Percentiles rank a stretch among this genome's conserved stretches.
Conservation (phyloP, 2,329 filamentous ascomycete species). For the Clonostachys chloroleuca region DNA sequence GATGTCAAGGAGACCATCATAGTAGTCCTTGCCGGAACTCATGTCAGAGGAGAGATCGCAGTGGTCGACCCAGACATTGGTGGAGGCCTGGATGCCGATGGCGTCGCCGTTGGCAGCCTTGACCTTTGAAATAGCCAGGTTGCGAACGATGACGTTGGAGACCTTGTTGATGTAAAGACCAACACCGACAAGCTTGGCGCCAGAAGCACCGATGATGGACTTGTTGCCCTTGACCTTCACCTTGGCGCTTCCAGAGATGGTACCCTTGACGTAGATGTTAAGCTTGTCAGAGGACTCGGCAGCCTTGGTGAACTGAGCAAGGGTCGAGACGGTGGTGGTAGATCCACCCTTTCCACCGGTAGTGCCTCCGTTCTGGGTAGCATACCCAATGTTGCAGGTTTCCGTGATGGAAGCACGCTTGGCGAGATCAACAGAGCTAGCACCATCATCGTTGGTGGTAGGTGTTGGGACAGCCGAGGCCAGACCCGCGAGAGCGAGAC, state of each 20-base stretch:
- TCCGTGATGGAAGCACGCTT: constrained; percentile 29
- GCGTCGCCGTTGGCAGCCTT: constrained; percentile 26
- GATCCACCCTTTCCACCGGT: constrained; percentile 37
- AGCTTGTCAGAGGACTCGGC: constrained; percentile 32
- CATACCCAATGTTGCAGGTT: constrained; percentile 20
- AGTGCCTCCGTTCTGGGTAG: constrained; percentile 27
- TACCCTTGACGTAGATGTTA: constrained; percentile 36
- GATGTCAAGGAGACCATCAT: constrained; percentile 41
- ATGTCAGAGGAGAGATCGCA: constrained; percentile 35
- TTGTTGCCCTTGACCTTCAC: constrained; percentile 36
- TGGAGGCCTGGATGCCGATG: constrained; percentile 37
- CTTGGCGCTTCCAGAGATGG: constrained; percentile 29
- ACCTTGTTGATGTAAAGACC: constrained; percentile 23
- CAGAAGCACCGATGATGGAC: constrained; percentile 23
- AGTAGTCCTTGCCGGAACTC: background rate
- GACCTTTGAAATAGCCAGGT: constrained; percentile 26
- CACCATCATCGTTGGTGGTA: constrained; percentile 11
- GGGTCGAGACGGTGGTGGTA: constrained; percentile 35
- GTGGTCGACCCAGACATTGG: constrained; percentile 41
- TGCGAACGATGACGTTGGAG: constrained; percentile 29
- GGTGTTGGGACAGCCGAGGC: constrained; percentile 21
- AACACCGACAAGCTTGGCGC: constrained; percentile 11
- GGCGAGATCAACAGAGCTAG: constrained; percentile 10
- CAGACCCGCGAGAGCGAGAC: constrained; percentile 17
- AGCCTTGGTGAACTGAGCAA: constrained; percentile 34